Conservation (phyloP, 2,329 filamentous ascomycete genomes). For the Alternaria atra region DNA sequence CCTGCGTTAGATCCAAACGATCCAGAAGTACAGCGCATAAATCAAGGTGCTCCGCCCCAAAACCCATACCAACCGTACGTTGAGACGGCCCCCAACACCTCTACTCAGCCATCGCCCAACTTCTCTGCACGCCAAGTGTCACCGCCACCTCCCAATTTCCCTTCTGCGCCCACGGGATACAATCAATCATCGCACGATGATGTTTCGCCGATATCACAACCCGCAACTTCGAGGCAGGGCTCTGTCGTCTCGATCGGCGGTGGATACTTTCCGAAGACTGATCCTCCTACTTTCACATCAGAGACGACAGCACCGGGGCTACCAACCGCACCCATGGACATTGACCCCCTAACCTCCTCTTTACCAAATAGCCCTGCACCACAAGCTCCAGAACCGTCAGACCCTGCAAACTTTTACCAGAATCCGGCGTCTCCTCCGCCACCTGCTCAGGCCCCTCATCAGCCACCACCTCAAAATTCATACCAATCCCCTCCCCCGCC, state of each 20-base stretch:
- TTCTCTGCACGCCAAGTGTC: slow-evolving; percentile 56
- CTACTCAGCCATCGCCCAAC: slow-evolving; percentile 55
- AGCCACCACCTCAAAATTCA: slow-evolving; percentile 31
- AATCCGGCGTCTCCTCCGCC: slow-evolving; percentile 50
- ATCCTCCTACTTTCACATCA: slow-evolving; percentile 58
- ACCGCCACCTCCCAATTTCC: slow-evolving; percentile 54
- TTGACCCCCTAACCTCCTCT: slow-evolving; percentile 38
- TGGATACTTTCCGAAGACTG: slow-evolving; percentile 65
- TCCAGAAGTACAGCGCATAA: slow-evolving; percentile 68
- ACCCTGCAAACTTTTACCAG: slow-evolving; percentile 47
- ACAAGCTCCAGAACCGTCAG: slow-evolving; percentile 34
- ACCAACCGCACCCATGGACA: slow-evolving; percentile 47
- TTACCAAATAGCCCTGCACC: slow-evolving; percentile 30
- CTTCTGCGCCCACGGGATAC: slow-evolving; percentile 44
- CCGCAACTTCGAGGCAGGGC: slow-evolving; percentile 54
- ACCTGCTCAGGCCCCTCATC: slow-evolving; percentile 34
- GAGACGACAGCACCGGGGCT: slow-evolving; percentile 47
- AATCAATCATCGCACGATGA: slow-evolving; percentile 54
- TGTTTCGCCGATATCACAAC: slow-evolving; percentile 63
- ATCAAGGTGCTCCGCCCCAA: slow-evolving; percentile 43
- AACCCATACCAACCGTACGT: slow-evolving; percentile 61
- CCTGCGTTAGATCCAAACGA: slow-evolving; percentile 69
- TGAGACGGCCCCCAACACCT: slow-evolving; percentile 68
- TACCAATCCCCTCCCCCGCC: slow-evolving; percentile 26
- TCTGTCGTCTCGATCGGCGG: slow-evolving; percentile 60